phyloP scores from a whole-genome alignment of 345 rosid species.

The Carallia pectinifolia region DNA sequence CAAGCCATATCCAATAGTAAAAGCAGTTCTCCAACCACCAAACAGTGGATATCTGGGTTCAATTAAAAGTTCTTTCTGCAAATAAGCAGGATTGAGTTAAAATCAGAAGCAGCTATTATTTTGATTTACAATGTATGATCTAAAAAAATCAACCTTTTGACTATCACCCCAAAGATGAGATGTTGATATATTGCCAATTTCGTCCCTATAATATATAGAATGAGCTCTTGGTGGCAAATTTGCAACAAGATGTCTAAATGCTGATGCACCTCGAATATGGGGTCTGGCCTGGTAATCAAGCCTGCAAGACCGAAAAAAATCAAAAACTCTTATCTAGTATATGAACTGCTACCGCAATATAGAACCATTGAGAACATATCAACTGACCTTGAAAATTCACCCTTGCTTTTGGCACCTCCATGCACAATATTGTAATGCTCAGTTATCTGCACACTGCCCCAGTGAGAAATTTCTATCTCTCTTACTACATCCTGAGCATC shows the following conservation, averaged over 20 bases:
- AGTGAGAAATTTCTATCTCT: slow-evolving; percentile 93
- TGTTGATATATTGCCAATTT: slow-evolving; percentile 98
- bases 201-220: slow-evolving; percentile 91
- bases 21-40: slow-evolving; percentile 96
- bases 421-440: slow-evolving; percentile 79
- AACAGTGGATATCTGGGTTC: slow-evolving; percentile 95
- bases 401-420: slow-evolving; percentile 80
- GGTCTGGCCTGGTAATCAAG: slow-evolving; percentile 87
- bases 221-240: slow-evolving; percentile 90
- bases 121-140: slow-evolving; percentile 4
- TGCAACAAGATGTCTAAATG: slow-evolving; percentile 69
- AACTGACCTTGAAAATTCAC: slow-evolving; percentile 85
- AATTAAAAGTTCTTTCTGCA: slow-evolving; percentile 82
- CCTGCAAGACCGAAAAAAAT: slow-evolving; percentile 34
- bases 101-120: slow-evolving; percentile 13
- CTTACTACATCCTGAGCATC: slow-evolving; percentile 72
- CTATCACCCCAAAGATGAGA: slow-evolving; percentile 78
- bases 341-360: background rate
- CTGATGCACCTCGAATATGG: slow-evolving; percentile 61
- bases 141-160: slow-evolving; percentile 53
- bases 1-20: slow-evolving; percentile 91
- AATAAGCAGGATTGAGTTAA: slow-evolving; percentile 24
- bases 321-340: background rate
- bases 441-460: slow-evolving; percentile 91
- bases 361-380: background rate